Base-by-base conservation (phyloP, 2,329 filamentous ascomycete species). In the Fusarium tuaranense region DNA sequence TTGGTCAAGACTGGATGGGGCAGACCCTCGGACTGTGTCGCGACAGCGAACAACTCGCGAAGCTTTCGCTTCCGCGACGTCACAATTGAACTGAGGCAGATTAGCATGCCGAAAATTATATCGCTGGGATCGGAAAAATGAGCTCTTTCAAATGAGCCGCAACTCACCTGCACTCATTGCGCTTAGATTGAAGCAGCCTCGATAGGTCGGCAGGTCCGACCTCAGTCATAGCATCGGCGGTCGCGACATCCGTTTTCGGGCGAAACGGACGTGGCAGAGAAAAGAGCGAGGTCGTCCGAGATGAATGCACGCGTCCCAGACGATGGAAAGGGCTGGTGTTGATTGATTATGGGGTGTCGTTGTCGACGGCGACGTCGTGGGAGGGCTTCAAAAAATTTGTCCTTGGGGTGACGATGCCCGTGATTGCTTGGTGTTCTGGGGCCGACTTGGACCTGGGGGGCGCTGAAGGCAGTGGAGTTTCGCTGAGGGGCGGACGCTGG, bases 11-110 rank as follows among this genome's bases (percentile, higher is more conserved):
- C 86, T 83, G 87, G 85, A 81, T 89, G 88, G 79, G 90, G 89
- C 79, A 92, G 86, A 82, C 86, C 85, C 83, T 91, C 87, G 81
- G 88, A 85, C 83, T 92, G 91, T 83, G 93, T 93, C 87, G 94
- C 92, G 88, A 94, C 90, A 79, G 90, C 89, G 87, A 93, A 97
- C 80, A 98, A 90, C 87, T 97, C 93, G 83, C 93, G 92, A 83
- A 98, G 89, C 88, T 97, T 97, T 84, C 94, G 92, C 90, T 97
- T 97, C 85, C 94, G 93, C 88, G 93, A 94, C 85, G 89, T 89
- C 88, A 93, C 90, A 89, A 93, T 92, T 89, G 89, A 88, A 86
- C 91, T 93, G 82, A 69, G 77, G 72, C 72, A 27, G 46, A 81
- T 90, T 73, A 90, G 83, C 80, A 87, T 67, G 68, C 70, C 80